Conservation (phyloP, 306 rosid genomes). For the Cucurbita moschata region DNA sequence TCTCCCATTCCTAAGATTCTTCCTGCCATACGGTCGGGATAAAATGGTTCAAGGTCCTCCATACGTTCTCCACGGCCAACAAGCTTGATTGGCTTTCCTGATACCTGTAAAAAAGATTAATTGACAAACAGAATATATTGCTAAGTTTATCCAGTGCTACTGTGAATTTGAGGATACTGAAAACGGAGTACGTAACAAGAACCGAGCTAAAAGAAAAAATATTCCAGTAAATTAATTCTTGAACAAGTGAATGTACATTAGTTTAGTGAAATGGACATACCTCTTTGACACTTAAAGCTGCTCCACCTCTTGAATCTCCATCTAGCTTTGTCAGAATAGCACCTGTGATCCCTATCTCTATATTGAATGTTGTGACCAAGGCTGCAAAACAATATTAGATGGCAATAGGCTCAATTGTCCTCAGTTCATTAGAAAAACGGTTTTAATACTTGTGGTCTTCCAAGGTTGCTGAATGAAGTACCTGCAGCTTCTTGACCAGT, state of each 20-base stretch:
- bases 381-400: slow-evolving; percentile 38
- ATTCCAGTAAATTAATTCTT: neutral
- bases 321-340: slow-evolving; percentile 97
- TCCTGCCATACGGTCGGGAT: slow-evolving; percentile 98
- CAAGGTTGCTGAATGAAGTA: slow-evolving; percentile 13
- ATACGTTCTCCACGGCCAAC: slow-evolving; percentile 97
- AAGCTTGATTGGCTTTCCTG: slow-evolving; percentile 96
- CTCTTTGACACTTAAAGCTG: slow-evolving; percentile 98
- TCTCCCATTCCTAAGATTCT: slow-evolving; percentile 98
- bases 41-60: slow-evolving; percentile 98
- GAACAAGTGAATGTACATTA: neutral
- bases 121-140: neutral
- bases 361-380: slow-evolving; percentile 79
- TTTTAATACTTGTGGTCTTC: neutral
- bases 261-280: slow-evolving; percentile 13
- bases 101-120: slow-evolving; percentile 41
- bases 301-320: slow-evolving; percentile 99
- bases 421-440: neutral
- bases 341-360: slow-evolving; percentile 97
- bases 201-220: neutral
- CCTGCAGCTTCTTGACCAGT: slow-evolving; percentile 99
- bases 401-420: slow-evolving; percentile 1
- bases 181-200: neutral
- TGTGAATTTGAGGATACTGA: neutral
- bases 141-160: neutral